Percentiles rank a stretch among this genome's conserved stretches.
Evolutionary conservation across 208 protist genomes (phyloP).

Genomic region (Phytomonas sp.): DNA sequence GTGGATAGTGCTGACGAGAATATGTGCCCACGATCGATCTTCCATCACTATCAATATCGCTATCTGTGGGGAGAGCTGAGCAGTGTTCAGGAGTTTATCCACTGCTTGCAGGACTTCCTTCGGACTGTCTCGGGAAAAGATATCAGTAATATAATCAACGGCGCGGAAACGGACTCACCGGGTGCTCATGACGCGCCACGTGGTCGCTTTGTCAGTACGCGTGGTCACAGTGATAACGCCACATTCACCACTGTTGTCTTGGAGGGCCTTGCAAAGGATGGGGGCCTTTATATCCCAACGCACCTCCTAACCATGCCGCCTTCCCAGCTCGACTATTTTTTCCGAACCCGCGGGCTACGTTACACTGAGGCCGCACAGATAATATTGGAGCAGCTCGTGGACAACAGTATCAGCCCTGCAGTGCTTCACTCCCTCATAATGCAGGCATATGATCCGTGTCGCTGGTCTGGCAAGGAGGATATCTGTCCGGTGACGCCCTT

Average conservation of each 20-base stretch:
- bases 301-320: constrained; percentile 45
- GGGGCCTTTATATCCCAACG: constrained; percentile 72
- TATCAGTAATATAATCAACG: constrained; percentile 1
- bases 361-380: constrained; percentile 66
- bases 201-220: constrained; percentile 52
- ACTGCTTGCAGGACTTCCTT: constrained; percentile 16
- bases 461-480: constrained; percentile 45
- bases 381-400: constrained; percentile 75
- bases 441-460: constrained; percentile 59
- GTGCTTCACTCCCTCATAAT: constrained; percentile 43
- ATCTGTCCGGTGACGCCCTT: constrained; percentile 58
- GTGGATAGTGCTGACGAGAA: constrained; percentile 33
- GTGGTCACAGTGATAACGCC: constrained; percentile 23
- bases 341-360: constrained; percentile 26
- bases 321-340: constrained; percentile 53
- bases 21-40: constrained; percentile 18
- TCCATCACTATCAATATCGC: constrained; percentile 40
- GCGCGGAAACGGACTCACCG: constrained; percentile 1
- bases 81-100: constrained; percentile 31
- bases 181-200: not conserved
- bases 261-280: constrained; percentile 68
- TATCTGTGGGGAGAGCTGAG: constrained; percentile 40
- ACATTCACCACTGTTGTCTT: constrained; percentile 67
- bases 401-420: constrained; percentile 36
- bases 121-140: not conserved